phyloP scores from a whole-genome alignment of 2,329 filamentous ascomycete genomes.

The Fusarium subglutinans region DNA sequence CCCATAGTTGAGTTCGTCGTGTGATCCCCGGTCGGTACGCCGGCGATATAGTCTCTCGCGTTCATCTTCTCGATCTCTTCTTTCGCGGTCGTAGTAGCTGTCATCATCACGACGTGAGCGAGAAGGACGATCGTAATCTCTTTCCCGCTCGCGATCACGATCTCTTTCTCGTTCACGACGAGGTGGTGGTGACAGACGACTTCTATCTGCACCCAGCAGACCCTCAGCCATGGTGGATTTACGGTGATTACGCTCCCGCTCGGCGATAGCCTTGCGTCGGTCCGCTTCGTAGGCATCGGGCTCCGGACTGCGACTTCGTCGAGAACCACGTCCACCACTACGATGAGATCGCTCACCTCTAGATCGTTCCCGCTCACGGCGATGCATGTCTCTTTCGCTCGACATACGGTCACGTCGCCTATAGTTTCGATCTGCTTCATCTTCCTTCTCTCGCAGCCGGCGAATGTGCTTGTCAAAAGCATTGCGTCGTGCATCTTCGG shows the following conservation, averaged over 20 bases:
- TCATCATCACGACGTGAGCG: conserved; percentile 69
- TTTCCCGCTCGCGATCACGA: conserved; percentile 40
- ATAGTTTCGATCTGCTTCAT: conserved; percentile 75
- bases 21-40: conserved; percentile 76
- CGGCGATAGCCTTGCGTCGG: conserved; percentile 89
- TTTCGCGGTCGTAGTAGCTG: conserved; percentile 83
- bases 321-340: conserved; percentile 62
- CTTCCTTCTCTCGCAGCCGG: conserved; percentile 89
- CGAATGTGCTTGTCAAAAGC: conserved; percentile 94
- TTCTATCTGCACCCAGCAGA: conserved; percentile 63
- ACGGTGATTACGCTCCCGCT: conserved; percentile 92
- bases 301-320: conserved; percentile 88
- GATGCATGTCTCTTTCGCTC: conserved; percentile 61
- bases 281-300: conserved; percentile 95
- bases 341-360: conserved; percentile 72
- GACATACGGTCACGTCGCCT: conserved; percentile 67
- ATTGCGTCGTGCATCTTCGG: conserved; percentile 81
- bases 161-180: conserved; percentile 31
- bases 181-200: conserved; percentile 52
- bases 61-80: conserved; percentile 88
- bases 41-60: conserved; percentile 88
- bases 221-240: conserved; percentile 77
- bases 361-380: conserved; percentile 68
- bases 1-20: conserved; percentile 92
- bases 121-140: conserved; percentile 59